Conservation (phyloP, 2,329 filamentous ascomycete genomes). For the Cladobotryum mycophilum region DNA sequence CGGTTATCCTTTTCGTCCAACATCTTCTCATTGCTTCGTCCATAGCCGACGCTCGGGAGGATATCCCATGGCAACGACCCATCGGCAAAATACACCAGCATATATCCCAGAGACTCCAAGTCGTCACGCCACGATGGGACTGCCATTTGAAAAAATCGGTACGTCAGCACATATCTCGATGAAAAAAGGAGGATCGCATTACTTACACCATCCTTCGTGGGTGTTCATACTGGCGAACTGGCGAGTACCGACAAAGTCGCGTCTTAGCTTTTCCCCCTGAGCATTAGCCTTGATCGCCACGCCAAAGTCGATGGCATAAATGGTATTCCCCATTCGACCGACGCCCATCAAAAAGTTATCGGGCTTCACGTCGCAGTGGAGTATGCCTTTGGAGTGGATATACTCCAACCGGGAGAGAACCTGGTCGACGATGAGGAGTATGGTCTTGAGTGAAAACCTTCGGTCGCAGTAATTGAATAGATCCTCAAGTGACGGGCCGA, state of each 20-base stretch:
- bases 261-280: background rate
- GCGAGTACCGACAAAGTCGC: background rate
- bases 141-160: background rate
- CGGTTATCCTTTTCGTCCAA: constrained; percentile 34
- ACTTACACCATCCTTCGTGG: background rate
- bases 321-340: constrained; percentile 4
- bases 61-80: constrained; percentile 65
- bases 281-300: background rate
- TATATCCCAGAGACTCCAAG: background rate
- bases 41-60: constrained; percentile 58
- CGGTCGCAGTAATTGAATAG: constrained; percentile 34
- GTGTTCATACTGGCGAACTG: background rate
- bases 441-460: constrained; percentile 12
- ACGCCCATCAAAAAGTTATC: constrained; percentile 11
- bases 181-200: background rate
- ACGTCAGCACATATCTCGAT: background rate
- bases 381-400: constrained; percentile 7
- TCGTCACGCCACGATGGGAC: background rate
- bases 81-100: background rate
- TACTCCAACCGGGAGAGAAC: constrained; percentile 6
- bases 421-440: constrained; percentile 11
- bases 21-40: constrained; percentile 50
- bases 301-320: constrained; percentile 10
- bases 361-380: constrained; percentile 8
- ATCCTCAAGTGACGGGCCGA: constrained; percentile 62